Percentiles rank a stretch among this genome's conserved stretches.
Evolutionary conservation across 306 rosid genomes (phyloP).

Genomic region (Vigna mungo): DNA sequence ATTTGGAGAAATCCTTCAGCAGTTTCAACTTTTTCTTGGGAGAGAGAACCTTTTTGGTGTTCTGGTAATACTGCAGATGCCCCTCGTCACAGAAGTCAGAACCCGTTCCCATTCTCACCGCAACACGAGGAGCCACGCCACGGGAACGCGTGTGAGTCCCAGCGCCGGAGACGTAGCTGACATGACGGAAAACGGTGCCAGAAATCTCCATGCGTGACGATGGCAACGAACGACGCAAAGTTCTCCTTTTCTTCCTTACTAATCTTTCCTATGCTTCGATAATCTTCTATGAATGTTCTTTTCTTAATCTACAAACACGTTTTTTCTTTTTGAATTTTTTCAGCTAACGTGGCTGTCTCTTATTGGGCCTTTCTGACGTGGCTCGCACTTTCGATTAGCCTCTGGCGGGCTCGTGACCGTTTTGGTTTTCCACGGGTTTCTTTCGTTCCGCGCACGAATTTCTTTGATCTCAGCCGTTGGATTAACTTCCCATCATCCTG

Average conservation of each 20-base stretch:
- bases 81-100: conserved; percentile 67
- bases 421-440: conserved; percentile 38
- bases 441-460: conserved; percentile 32
- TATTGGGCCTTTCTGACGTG: conserved; percentile 52
- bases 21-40: conserved; percentile 68
- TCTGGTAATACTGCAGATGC: conserved; percentile 62
- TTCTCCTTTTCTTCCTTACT: background rate
- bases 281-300: no score
- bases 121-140: conserved; percentile 27
- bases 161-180: conserved; percentile 33
- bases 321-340: background rate
- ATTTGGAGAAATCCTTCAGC: conserved; percentile 57
- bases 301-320: no score
- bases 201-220: conserved; percentile 66
- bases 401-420: conserved; percentile 45
- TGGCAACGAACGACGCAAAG: background rate
- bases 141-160: background rate
- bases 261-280: background rate
- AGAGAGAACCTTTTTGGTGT: conserved; percentile 48
- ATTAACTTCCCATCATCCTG: background rate
- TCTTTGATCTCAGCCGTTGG: background rate
- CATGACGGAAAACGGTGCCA: conserved; percentile 61
- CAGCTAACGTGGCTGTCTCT: conserved; percentile 38
- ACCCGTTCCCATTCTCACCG: conserved; percentile 22
- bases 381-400: background rate